Percentiles rank a stretch among this genome's conserved stretches.
phyloP scores from a whole-genome alignment of 129 eudicot species.

The Saposhnikovia divaricata region DNA sequence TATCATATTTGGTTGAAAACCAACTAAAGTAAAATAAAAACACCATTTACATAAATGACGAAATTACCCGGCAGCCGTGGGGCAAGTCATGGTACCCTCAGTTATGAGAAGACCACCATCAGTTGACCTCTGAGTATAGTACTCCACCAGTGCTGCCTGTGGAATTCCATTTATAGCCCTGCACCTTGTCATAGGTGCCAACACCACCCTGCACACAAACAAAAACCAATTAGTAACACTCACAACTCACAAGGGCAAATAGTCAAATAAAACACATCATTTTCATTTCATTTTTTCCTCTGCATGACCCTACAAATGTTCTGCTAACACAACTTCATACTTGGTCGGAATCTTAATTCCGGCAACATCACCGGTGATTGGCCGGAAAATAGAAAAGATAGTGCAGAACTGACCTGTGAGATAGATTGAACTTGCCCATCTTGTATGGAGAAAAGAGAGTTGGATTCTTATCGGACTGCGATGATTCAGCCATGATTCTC shows the following conservation, averaged over 20 bases:
- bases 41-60: too few relatives aligned
- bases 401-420: constrained; percentile 54
- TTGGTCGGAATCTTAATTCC: background rate
- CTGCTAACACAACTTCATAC: background rate
- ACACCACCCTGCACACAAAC: constrained; percentile 56
- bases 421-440: constrained; percentile 62
- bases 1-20: too few relatives aligned
- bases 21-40: too few relatives aligned
- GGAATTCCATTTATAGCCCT: constrained; percentile 66
- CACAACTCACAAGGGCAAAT: background rate
- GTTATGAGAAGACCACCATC: constrained; percentile 82
- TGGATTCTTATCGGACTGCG: constrained; percentile 17
- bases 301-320: background rate
- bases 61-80: constrained; percentile 75
- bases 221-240: background rate
- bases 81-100: constrained; percentile 88
- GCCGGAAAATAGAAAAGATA: background rate
- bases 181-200: constrained; percentile 98
- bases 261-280: background rate
- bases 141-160: constrained; percentile 61
- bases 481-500: background rate
- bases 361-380: background rate
- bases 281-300: background rate
- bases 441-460: constrained; percentile 70
- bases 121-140: constrained; percentile 73